A percentile compares a stretch with the other conserved stretches of the same genome.
Evolutionary conservation across 2,329 filamentous ascomycete species (phyloP).

Genomic region (Colletotrichum sp.): DNA sequence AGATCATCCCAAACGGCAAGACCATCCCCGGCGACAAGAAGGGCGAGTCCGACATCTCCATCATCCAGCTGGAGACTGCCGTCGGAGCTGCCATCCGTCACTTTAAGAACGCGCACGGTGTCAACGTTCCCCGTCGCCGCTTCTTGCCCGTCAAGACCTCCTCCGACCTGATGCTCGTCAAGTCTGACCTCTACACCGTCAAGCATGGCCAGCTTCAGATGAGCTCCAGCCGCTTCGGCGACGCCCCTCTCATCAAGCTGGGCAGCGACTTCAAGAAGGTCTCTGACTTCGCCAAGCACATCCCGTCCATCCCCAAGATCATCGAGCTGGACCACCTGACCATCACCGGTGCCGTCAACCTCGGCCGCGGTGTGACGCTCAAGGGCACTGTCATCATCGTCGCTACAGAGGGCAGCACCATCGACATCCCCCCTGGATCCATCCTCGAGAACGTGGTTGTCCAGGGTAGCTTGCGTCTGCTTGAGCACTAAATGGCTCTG

Average conservation of each 20-base stretch:
- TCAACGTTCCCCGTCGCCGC: constrained; percentile 95
- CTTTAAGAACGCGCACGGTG: constrained; percentile 97
- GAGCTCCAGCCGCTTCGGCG: constrained; percentile 94
- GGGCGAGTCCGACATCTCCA: constrained; percentile 97
- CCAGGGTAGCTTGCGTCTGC: constrained; percentile 86
- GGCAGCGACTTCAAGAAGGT: constrained; percentile 99
- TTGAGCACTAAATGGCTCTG: constrained; percentile 61
- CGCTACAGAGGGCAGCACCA: constrained; percentile 95
- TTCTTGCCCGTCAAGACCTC: constrained; percentile 99
- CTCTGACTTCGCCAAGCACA: constrained; percentile 90
- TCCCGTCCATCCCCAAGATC: constrained; percentile 87
- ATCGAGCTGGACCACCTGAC: constrained; percentile 94
- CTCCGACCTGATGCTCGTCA: constrained; percentile 99
- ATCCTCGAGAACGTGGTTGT: constrained; percentile 99
- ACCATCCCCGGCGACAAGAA: constrained; percentile 99
- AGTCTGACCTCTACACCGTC: constrained; percentile 97
- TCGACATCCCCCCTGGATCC: constrained; percentile 95
- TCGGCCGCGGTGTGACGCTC: constrained; percentile 91
- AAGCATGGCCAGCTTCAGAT: constrained; percentile 98
- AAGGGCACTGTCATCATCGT: constrained; percentile 99
- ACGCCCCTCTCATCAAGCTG: constrained; percentile 97
- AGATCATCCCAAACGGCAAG: constrained; percentile 99
- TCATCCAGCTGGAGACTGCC: constrained; percentile 97
- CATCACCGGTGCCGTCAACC: constrained; percentile 96
- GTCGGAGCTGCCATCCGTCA: constrained; percentile 98